These are phyloP conservation scores for Podila epicladia DNA, from an alignment of 192 early-diverging fungal genomes.

Conservation along the genomic window DNA sequence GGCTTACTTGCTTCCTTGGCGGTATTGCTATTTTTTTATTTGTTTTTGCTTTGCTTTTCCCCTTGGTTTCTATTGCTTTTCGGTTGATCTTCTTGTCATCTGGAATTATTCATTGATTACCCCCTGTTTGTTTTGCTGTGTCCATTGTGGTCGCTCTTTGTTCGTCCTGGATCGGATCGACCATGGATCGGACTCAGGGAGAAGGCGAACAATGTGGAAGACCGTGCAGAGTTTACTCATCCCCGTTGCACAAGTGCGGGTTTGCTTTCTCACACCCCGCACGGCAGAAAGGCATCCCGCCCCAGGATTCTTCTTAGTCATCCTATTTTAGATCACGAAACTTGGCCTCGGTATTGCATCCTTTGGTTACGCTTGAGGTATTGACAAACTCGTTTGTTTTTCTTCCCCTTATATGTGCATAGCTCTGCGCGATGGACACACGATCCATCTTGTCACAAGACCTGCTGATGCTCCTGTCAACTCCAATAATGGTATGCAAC, in stretches of 20 bases:
- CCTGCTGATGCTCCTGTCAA: slow-evolving; percentile 58
- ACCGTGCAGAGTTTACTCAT: no score
- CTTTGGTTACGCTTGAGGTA: no score
- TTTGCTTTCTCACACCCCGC: no score
- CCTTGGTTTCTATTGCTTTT: not conserved
- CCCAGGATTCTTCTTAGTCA: no score
- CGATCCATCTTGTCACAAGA: slow-evolving; percentile 60
- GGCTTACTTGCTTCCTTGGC: no score
- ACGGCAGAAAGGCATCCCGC: no score
- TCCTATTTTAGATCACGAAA: no score
- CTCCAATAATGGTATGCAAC: slow-evolving; percentile 53
- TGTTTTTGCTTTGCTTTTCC: not conserved
- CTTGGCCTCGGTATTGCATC: no score
- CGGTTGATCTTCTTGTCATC: slow-evolving; percentile 8
- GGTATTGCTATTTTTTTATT: not conserved
- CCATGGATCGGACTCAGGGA: no score
- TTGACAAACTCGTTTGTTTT: not conserved
- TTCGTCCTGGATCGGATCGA: no score
- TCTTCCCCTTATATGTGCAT: not conserved
- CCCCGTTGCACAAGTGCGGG: no score
- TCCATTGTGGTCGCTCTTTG: slow-evolving; percentile 15
- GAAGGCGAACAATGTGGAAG: not conserved
- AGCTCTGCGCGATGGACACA: slow-evolving; percentile 59
- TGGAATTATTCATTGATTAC: slow-evolving; percentile 44
- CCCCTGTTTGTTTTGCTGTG: not conserved